Conservation (phyloP, 2,329 filamentous ascomycete genomes). For the Thielaviopsis euricoi region DNA sequence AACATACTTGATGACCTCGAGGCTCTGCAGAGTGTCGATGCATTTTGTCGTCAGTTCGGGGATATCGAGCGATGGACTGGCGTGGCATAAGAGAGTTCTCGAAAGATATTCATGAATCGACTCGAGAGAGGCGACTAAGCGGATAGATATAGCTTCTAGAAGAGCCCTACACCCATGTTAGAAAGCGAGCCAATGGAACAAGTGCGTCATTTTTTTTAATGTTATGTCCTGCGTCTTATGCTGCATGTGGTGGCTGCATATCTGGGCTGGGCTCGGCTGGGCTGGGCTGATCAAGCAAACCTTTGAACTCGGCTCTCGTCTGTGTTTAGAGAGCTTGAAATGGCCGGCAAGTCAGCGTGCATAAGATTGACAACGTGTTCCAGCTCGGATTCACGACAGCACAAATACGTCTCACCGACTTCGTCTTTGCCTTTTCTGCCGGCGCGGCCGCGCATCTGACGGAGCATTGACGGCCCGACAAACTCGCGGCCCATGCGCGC, state of each 20-base stretch:
- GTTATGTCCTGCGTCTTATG: no score
- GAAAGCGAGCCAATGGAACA: not conserved
- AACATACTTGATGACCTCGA: conserved; percentile 33
- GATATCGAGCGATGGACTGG: conserved; percentile 32
- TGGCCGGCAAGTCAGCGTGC: conserved; percentile 53
- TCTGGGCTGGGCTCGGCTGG: no score
- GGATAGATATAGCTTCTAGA: conserved; percentile 52
- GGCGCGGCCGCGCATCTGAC: conserved; percentile 65
- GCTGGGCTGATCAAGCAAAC: conserved; percentile 21
- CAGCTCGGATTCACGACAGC: conserved; percentile 51
- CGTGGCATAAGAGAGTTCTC: conserved; percentile 49
- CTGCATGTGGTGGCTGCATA: not conserved
- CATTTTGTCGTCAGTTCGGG: conserved; percentile 39
- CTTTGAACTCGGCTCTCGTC: conserved; percentile 53
- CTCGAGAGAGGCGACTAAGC: conserved; percentile 47
- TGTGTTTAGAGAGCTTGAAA: conserved; percentile 51
- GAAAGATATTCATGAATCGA: conserved; percentile 51
- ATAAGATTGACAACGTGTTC: conserved; percentile 54
- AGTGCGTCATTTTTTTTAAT: no score
- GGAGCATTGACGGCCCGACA: conserved; percentile 62
- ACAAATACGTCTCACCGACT: conserved; percentile 61
- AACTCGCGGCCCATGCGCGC: conserved; percentile 61
- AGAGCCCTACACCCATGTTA: conserved; percentile 36
- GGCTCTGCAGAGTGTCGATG: conserved; percentile 37
- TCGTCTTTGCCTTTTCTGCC: conserved; percentile 67